Evolutionary conservation across 148 eudicot genomes (phyloP), one percentile per base, ranked within the genome.

Genomic region (Fagopyrum tataricum): DNA sequence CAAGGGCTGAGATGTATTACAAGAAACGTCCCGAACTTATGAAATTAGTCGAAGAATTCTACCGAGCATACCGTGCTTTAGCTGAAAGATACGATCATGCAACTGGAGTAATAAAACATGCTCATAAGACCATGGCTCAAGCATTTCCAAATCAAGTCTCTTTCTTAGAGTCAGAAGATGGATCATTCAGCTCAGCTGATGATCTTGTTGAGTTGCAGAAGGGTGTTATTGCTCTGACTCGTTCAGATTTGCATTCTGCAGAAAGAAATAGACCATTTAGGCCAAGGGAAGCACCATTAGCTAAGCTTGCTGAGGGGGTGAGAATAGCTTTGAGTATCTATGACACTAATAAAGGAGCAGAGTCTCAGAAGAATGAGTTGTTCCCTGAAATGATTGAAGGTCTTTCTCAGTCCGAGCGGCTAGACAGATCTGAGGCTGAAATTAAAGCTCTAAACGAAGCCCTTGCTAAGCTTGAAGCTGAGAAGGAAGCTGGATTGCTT

Each of bases 81-180:
- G 98, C 98, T 39, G 98, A 94, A 76, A 85, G 98, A 80, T 94
- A 94, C 68, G 95, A 89, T 81, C 85, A 94, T 73, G 97, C 98
- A 26, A 94, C 90, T n/a, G 83, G 82, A 58, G 92, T 85, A 26
- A 87, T 96, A 73, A 87, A 92, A 43, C 99, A 96, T 72, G 99
- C 99, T 12, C 99, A 92, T 48, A 78, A 58, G 23, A 89, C 92
- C 31, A 90, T 96, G 92, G 75, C 90, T 21, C 92, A 92, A 76
- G 97, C 81, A 3, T 93, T 85, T 76, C 98, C 97, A 9, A 85
- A 88, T 84, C 94, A 95, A 74, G 84, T 81, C 59, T 88, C 90
- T 14, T 59, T 74, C 44, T 66, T 82, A 44, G 75, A 75, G 73
- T 41, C 75, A 26, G 98, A 91, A 71, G 94, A 91, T 74, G 80